Evolutionary conservation across 75 land plant genomes (phyloP), one percentile per base, ranked within the genome.

Genomic region (Cunninghamia lanceolata): DNA sequence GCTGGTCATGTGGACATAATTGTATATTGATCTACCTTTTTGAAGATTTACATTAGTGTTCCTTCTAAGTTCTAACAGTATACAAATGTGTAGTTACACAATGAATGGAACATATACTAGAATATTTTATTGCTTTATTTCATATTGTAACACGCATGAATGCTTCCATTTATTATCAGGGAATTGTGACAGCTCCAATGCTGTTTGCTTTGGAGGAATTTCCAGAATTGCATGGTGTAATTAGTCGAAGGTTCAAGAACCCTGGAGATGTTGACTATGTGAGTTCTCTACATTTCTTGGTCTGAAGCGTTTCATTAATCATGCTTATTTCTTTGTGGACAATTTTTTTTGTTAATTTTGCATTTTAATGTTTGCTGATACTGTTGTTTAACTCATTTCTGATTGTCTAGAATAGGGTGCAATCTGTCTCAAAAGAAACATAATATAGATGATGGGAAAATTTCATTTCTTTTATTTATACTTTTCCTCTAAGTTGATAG

Each of bases 101-200:
- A 9, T 80, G 15, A 50, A 43, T 9, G 1, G 28, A 32, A 28
- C 4, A n/a, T 16, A 39, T 38, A 13, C 1, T 5, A 80, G 34
- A 45, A 45, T 80, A 11, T 42, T 80, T 25, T 28, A 80, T 25
- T 21, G 45, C 47, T 80, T 25, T 39, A 77, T 40, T 38, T 19
- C 25, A 16, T 80, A 80, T 45, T 45, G 34, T 80, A 28, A 80
- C 34, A 45, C 15, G 17, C 4, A 46, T 9, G 82, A 43, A 50
- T n/a, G 35, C 28, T 46, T 83, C n/a, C 28, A 52, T 45, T n/a
- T 47, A 10, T 59, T 83, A 85, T 34, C 87, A 97, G 97, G 99
- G 99, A 35, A 97, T 97, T 77, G 87, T 93, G 39, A 97, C 99
- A 6, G 97, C 97, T 86, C 99, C 99, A 30, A 88, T 97, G 78